Evolutionary conservation across 2,329 filamentous ascomycete species (phyloP), one percentile per base, ranked within the genome.

Genomic region (Penicillium olsonii): DNA sequence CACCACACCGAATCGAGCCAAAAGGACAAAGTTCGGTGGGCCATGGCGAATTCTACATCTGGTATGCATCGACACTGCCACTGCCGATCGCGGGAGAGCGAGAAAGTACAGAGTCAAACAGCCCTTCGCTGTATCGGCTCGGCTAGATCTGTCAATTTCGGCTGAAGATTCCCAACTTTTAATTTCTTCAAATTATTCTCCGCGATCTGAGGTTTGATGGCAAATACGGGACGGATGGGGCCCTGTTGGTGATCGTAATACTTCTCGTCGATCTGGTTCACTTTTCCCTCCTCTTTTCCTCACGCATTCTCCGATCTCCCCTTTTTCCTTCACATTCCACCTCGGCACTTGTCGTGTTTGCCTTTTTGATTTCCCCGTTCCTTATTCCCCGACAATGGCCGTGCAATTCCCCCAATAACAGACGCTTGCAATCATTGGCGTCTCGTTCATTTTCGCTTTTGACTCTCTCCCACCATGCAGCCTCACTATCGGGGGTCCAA

Each of bases 21-120:
- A 42, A 44, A 22, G 33, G 19, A 31, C 39, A 59, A 59, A 50
- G 54, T 55, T 57, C 50, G 34, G 54, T 54, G 54, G 54, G 48
- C 49, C 47, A 33, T 35, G 12, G 35, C 41, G 33, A 35, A 35
- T 35, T 35, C 33, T 18, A 18, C 33, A 55, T 55, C 52, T 48
- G 41, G 54, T 57, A 55, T 54, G 45, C 48, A 56, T 59, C 54
- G 47, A 61, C 64, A 62, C 56, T 58, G 53, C 57, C 53, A 58
- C 56, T 54, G 63, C 59, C 61, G 64, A 67, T 65, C 65, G 61
- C 57, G 58, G 62, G 58, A 40, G n/a, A 24, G n/a, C n/a, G n/a
- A n/a, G n/a, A n/a, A n/a, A n/a, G n/a, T n/a, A n/a, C n/a, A n/a
- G 22, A 24, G 22, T 4, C 4, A 4, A 24, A 24, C 22, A 24